Evolutionary conservation across 352 stramenopile genomes (phyloP).

Genomic region (Phytopythium vexans): DNA sequence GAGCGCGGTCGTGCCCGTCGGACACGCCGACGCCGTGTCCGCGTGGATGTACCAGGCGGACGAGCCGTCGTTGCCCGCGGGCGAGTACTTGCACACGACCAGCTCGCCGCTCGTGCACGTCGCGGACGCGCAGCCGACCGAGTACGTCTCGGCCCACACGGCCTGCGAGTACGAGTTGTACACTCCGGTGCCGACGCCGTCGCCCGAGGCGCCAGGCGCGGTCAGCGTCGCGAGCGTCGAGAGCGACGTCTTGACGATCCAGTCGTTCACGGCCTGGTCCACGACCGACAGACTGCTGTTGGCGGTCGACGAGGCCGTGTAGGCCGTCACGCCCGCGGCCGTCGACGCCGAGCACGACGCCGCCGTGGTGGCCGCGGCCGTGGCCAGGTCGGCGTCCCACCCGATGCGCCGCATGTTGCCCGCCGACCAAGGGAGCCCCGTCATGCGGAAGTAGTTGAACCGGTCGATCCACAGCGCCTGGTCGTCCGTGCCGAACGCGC

Average conservation of each 20-base stretch:
- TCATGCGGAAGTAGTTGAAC: slow-evolving; percentile 78
- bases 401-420: slow-evolving; percentile 65
- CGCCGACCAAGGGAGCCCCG: slow-evolving; percentile 58
- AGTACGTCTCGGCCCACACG: slow-evolving; percentile 56
- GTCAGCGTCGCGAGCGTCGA: slow-evolving; percentile 38
- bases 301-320: slow-evolving; percentile 26
- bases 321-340: slow-evolving; percentile 41
- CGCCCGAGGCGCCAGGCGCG: slow-evolving; percentile 35
- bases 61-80: slow-evolving; percentile 43
- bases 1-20: slow-evolving; percentile 36
- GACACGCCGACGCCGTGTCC: slow-evolving; percentile 40
- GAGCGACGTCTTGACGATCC: slow-evolving; percentile 54
- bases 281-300: slow-evolving; percentile 24
- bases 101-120: slow-evolving; percentile 35
- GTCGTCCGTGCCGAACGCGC: slow-evolving; percentile 24
- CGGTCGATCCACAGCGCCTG: slow-evolving; percentile 71
- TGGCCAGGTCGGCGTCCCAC: slow-evolving; percentile 48
- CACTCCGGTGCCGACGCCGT: slow-evolving; percentile 44
- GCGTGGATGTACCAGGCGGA: slow-evolving; percentile 64
- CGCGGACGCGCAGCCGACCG: slow-evolving; percentile 56
- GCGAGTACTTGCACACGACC: slow-evolving; percentile 65
- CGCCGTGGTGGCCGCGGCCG: slow-evolving; percentile 31
- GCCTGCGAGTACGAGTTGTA: slow-evolving; percentile 81
- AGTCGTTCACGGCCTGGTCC: slow-evolving; percentile 53
- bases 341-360: slow-evolving; percentile 32